These are phyloP conservation scores for Hebeloma cylindrosporum DNA, from an alignment of 768 basidiomycete genomes.

Conservation along the genomic window DNA sequence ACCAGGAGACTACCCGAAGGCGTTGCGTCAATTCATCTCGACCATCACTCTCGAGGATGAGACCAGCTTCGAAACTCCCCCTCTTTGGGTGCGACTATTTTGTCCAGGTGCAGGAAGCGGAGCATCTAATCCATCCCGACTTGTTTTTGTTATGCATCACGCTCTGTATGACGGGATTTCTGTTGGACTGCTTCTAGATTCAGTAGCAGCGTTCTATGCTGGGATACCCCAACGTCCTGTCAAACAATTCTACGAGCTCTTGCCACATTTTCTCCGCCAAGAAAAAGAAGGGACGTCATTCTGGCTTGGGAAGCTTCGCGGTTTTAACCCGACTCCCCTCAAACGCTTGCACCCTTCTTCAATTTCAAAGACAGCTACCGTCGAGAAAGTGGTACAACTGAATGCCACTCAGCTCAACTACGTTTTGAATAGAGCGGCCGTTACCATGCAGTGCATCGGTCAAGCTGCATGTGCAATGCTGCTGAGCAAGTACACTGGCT, in stretches of 20 bases:
- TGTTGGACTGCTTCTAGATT: conserved; percentile 33
- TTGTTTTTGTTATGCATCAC: conserved; percentile 47
- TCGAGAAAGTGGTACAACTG: conserved; percentile 15
- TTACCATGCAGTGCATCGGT: conserved; percentile 38
- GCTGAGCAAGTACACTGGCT: conserved; percentile 29
- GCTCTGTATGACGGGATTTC: conserved; percentile 49
- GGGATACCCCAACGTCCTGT: conserved; percentile 11
- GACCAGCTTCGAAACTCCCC: conserved; percentile 23
- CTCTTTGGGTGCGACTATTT: conserved; percentile 34
- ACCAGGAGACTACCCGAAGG: conserved; percentile 18
- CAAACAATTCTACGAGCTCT: conserved; percentile 37
- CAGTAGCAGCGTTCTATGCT: conserved; percentile 33
- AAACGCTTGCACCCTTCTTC: conserved; percentile 5
- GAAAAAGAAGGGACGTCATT: conserved; percentile 38
- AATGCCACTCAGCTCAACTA: conserved; percentile 15
- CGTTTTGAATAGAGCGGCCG: conserved; percentile 20
- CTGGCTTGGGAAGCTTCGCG: conserved; percentile 33
- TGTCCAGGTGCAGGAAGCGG: conserved; percentile 4
- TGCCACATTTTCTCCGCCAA: conserved; percentile 37
- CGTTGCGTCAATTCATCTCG: conserved; percentile 17
- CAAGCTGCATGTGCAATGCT: conserved; percentile 30
- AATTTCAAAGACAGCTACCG: conserved; percentile 3
- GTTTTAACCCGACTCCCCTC: conserved; percentile 22
- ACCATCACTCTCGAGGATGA: conserved; percentile 24
- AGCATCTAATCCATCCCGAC: conserved; percentile 10